Base-by-base conservation (phyloP, 2,329 filamentous ascomycete genomes). In the Alternaria dauci region DNA sequence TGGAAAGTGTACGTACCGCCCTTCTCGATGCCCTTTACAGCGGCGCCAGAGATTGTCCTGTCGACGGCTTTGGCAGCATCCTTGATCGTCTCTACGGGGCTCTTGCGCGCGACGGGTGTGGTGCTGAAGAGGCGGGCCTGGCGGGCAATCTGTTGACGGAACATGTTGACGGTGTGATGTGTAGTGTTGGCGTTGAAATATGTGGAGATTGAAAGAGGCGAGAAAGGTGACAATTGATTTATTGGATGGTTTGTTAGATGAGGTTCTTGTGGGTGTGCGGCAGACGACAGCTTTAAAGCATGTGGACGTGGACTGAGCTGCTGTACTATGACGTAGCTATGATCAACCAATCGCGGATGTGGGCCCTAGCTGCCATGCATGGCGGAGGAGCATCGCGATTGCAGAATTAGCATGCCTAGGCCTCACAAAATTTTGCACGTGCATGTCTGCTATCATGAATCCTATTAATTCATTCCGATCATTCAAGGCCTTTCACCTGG, bases 21-120 rank as follows among this genome's bases (percentile, higher is more conserved):
- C 68, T 82, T 87, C 78, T 90, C 85, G 62, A 89, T 88, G 46
- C 87, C 87, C 78, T 86, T 86, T 23, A 89, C 84, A 11, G 84
- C 83, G 26, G 78, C 83, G 73, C 86, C 81, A 1, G 85, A 83
- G 36, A 88, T 81, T 23, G 80, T 81, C 62, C 83, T 79, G 75
- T 89, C 86, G 20, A 85, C 85, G 55, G 80, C 81, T 79, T 89
- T 87, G 47, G 86, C 74, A 0, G 85, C 83, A 42, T 88, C 85
- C 76, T 88, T 88, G 66, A 84, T 83, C 7, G 79, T 73, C 44
- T 88, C 85, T 48, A 85, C 76, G 36, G 84, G 81, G 41, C 82
- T 80, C 78, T 85, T 88, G 54, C 84, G 78, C 20, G 76, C 70
- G 44, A 77, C 69, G 39, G 80, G 73, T 11, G 85, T 83, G 62